Conservation (phyloP, 2,329 filamentous ascomycete genomes). For the Aspergillus quadrilineatus region DNA sequence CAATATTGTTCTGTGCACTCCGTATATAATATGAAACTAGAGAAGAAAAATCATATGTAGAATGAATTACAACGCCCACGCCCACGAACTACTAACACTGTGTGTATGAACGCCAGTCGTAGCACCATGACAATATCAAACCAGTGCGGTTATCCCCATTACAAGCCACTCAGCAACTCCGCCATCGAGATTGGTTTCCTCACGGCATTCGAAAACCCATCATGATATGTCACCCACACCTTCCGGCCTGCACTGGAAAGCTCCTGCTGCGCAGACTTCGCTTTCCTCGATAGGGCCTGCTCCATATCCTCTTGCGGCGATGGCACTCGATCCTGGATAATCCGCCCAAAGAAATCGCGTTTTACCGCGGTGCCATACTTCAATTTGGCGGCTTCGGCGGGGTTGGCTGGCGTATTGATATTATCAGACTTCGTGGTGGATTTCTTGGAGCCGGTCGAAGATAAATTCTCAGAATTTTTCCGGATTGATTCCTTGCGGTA, state of each 20-base stretch:
- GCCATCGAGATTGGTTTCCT: constrained; percentile 78
- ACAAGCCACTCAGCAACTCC: constrained; percentile 64
- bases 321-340: constrained; percentile 51
- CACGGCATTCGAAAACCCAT: constrained; percentile 90
- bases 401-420: constrained; percentile 34
- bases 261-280: constrained; percentile 26
- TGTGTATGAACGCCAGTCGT: neutral
- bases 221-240: constrained; percentile 86
- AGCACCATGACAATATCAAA: neutral
- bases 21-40: neutral
- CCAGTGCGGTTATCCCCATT: neutral
- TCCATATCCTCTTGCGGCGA: constrained; percentile 37
- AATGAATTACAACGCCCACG: neutral
- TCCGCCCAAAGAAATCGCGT: constrained; percentile 81
- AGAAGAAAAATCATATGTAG: neutral
- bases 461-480: constrained; percentile 61
- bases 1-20: no score
- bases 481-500: constrained; percentile 70
- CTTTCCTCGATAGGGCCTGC: constrained; percentile 18
- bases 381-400: constrained; percentile 24
- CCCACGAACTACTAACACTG: neutral
- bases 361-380: constrained; percentile 52
- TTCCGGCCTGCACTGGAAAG: constrained; percentile 51
- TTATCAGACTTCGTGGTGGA: constrained; percentile 25
- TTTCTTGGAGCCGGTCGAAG: constrained; percentile 26